These are phyloP conservation scores for Theobroma grandiflorum DNA, from an alignment of 441 rosid genomes.

Conservation along the genomic window DNA sequence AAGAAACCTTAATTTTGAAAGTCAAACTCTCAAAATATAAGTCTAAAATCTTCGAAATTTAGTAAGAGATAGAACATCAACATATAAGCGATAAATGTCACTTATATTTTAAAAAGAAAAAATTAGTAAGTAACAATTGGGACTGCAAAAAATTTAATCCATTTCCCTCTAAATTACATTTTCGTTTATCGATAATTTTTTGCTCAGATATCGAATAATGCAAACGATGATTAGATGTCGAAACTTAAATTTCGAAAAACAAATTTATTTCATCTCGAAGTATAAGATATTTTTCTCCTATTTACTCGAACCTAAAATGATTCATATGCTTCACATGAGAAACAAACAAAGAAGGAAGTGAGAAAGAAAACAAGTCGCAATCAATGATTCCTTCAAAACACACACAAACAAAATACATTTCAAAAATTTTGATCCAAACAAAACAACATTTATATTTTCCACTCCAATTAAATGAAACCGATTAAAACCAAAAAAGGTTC, in stretches of 20 bases:
- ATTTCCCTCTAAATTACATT: no score
- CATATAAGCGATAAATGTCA: neutral
- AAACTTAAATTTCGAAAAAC: no score
- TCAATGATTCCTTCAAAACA: neutral
- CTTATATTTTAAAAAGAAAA: no score
- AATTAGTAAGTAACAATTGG: neutral
- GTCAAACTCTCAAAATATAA: neutral
- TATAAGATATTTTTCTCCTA: no score
- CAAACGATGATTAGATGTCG: no score
- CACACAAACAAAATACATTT: neutral
- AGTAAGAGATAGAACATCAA: neutral
- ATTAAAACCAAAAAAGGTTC: no score
- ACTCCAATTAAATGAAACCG: neutral
- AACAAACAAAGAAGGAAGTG: neutral
- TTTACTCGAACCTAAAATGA: neutral
- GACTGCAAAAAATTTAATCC: no score
- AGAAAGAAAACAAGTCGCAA: neutral
- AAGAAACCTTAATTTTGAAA: neutral
- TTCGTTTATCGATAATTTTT: no score
- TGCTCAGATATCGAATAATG: no score
- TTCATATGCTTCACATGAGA: neutral
- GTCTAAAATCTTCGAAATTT: neutral
- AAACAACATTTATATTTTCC: neutral
- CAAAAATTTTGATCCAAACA: neutral
- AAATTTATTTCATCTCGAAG: no score